Percentiles rank a stretch among this genome's conserved stretches.
Evolutionary conservation across 305 asterid genomes (phyloP).

Genomic region (Fraxinus platypoda): DNA sequence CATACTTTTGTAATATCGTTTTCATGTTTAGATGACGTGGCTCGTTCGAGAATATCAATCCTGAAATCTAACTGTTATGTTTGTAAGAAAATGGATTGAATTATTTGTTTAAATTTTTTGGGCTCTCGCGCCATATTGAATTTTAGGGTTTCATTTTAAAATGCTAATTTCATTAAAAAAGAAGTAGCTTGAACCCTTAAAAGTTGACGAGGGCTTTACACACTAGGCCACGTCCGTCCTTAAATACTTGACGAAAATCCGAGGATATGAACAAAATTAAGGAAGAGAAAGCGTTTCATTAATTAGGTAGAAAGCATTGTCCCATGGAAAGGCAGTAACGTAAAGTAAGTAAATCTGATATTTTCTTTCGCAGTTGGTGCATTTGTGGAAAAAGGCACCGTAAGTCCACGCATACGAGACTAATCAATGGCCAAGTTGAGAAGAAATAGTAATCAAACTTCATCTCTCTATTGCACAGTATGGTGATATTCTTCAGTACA

Average conservation of each 20-base stretch:
- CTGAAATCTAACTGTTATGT: no score
- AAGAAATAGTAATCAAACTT: conserved; percentile 35
- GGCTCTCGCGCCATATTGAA: neutral
- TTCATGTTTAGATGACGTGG: neutral
- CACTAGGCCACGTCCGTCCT: no score
- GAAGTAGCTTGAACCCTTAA: neutral
- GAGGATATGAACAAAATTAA: neutral
- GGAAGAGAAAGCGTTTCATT: neutral
- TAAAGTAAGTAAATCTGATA: neutral
- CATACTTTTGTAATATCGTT: neutral
- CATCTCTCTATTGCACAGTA: conserved; percentile 33
- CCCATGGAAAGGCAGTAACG: neutral
- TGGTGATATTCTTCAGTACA: conserved; percentile 22
- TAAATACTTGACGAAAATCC: neutral
- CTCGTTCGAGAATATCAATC: no score
- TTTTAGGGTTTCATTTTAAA: neutral
- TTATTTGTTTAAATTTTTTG: neutral
- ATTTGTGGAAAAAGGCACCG: neutral
- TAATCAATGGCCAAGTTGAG: conserved; percentile 26
- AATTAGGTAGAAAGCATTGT: neutral
- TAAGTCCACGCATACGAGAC: conserved; percentile 15
- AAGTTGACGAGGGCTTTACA: neutral
- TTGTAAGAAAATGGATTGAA: no score
- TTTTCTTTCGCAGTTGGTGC: conserved; percentile 8
- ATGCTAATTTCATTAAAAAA: neutral